phyloP scores from a whole-genome alignment of 2,329 filamentous ascomycete genomes.

The Thielaviopsis populi region DNA sequence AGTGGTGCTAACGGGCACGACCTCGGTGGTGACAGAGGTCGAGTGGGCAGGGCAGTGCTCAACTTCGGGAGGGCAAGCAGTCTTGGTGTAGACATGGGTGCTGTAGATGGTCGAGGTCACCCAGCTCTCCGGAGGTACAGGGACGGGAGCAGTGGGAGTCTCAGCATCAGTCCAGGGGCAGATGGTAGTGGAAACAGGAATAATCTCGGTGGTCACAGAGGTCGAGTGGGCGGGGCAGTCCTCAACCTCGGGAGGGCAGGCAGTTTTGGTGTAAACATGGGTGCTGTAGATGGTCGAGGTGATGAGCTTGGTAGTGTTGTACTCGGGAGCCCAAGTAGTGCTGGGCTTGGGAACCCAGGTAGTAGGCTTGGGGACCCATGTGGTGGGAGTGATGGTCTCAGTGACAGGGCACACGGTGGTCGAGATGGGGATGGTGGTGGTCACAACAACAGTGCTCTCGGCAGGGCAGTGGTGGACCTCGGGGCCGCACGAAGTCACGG shows the following conservation, averaged over 20 bases:
- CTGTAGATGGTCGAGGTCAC: conserved; percentile 29
- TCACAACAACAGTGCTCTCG: neutral
- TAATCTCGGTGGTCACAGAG: conserved; percentile 25
- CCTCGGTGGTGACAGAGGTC: conserved; percentile 27
- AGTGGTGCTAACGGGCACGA: conserved; percentile 31
- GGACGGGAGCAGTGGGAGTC: neutral
- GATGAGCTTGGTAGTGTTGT: conserved; percentile 12
- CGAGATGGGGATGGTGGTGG: neutral
- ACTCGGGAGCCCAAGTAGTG: neutral
- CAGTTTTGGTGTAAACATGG: conserved; percentile 44
- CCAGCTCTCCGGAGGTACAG: neutral
- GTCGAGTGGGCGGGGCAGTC: conserved; percentile 40
- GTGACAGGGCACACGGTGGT: conserved; percentile 7
- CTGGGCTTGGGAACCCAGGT: neutral
- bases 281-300: conserved; percentile 41
- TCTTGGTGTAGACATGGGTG: conserved; percentile 37
- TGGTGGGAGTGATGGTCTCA: neutral
- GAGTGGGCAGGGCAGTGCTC: conserved; percentile 25
- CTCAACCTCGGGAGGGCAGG: conserved; percentile 43
- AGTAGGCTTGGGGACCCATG: neutral
- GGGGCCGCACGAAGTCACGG: conserved; percentile 43
- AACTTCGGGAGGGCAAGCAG: conserved; percentile 35
- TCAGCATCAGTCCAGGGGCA: conserved; percentile 22
- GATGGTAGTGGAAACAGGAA: conserved; percentile 28
- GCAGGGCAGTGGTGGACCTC: conserved; percentile 34